phyloP scores from a whole-genome alignment of 495 filamentous ascomycete genomes.

The Talaromyces trachyspermus region DNA sequence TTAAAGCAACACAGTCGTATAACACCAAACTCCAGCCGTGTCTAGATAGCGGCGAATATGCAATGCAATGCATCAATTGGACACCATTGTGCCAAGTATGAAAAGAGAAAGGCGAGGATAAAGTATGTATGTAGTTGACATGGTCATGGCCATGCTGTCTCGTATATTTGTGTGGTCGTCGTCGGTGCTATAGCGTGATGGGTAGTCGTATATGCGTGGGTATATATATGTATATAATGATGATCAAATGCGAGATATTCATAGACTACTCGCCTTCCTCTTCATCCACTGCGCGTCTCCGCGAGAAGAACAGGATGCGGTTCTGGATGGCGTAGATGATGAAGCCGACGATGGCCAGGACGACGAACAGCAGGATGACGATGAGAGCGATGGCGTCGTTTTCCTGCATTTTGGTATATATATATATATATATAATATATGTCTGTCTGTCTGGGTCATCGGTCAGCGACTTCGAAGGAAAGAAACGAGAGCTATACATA shows the following conservation, averaged over 20 bases:
- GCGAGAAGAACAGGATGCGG: conserved; percentile 33
- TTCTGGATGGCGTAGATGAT: conserved; percentile 54
- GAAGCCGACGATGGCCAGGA: conserved; percentile 62
- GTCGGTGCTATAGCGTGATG: too few species aligned
- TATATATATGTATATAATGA: neutral
- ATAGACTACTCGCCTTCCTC: conserved; percentile 25
- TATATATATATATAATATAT: too few species aligned
- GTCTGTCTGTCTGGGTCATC: conserved; percentile 1
- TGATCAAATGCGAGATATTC: neutral
- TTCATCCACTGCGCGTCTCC: conserved; percentile 30
- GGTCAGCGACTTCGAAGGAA: neutral
- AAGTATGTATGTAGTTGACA: too few species aligned
- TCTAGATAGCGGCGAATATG: too few species aligned
- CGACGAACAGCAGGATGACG: conserved; percentile 70
- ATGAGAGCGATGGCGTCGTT: conserved; percentile 79
- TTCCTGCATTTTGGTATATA: conserved; percentile 57
- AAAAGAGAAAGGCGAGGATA: neutral
- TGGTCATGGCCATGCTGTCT: too few species aligned
- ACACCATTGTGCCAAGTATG: neutral
- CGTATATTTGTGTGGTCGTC: too few species aligned
- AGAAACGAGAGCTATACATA: neutral
- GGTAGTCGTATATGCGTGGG: too few species aligned
- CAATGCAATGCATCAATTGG: neutral
- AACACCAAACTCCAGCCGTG: too few species aligned
- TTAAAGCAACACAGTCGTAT: too few species aligned